phyloP scores from a whole-genome alignment of 805 yeast species.

The Nakazawaea populi region DNA sequence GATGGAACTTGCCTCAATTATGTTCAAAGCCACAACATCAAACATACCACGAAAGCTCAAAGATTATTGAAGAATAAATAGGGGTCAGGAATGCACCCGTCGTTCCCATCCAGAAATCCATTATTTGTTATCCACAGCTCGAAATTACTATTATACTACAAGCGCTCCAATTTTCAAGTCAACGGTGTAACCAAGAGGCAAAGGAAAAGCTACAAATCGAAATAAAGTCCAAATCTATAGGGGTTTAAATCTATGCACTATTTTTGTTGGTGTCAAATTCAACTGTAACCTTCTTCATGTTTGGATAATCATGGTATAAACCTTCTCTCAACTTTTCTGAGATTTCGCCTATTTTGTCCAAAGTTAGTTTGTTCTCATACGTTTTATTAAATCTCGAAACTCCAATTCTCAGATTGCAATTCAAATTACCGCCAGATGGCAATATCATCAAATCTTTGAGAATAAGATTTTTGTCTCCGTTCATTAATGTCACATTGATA shows the following conservation, averaged over 20 bases:
- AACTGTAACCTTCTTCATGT: constrained; percentile 27
- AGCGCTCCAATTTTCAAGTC: too few species aligned
- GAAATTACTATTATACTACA: too few species aligned
- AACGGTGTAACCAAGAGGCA: too few species aligned
- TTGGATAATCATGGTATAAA: constrained; percentile 26
- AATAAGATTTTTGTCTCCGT: constrained; percentile 22
- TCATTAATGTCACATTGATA: constrained; percentile 27
- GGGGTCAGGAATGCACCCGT: too few species aligned
- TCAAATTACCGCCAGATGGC: constrained; percentile 51
- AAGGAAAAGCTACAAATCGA: too few species aligned
- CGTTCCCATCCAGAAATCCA: too few species aligned
- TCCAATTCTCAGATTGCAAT: constrained; percentile 26
- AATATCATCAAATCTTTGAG: constrained; percentile 38
- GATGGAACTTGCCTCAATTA: too few species aligned
- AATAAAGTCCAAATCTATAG: too few species aligned
- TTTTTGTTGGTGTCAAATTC: constrained; percentile 18
- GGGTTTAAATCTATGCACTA: neutral
- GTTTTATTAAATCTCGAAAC: constrained; percentile 23
- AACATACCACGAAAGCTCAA: too few species aligned
- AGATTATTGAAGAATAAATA: too few species aligned
- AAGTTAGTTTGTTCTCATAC: constrained; percentile 23
- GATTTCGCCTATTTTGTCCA: constrained; percentile 26
- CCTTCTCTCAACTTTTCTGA: constrained; percentile 20
- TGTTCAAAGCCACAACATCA: too few species aligned
- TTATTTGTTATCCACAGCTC: too few species aligned